These are phyloP conservation scores for Epichloe brachyelytri DNA, from an alignment of 2,329 filamentous ascomycete genomes.

Conservation along the genomic window DNA sequence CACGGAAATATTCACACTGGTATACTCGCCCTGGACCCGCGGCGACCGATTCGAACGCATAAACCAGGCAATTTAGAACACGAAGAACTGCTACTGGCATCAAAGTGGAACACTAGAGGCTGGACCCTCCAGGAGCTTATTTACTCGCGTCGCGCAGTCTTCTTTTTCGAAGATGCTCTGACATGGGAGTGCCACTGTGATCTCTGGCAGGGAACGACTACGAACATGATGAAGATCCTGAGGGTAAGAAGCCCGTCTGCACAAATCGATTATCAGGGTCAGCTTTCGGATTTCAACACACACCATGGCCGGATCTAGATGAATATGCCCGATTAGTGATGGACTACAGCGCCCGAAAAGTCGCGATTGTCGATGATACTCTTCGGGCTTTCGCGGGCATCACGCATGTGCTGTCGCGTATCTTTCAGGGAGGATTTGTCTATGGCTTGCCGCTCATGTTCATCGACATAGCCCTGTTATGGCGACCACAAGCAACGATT, in stretches of 20 bases:
- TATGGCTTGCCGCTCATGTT: constrained; percentile 35
- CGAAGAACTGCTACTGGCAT: constrained; percentile 25
- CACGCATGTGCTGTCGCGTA: constrained; percentile 27
- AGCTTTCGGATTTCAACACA: constrained; percentile 25
- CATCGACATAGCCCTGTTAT: constrained; percentile 30
- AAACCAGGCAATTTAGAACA: constrained; percentile 18
- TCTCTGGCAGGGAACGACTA: constrained; percentile 24
- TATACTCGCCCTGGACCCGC: constrained; percentile 23
- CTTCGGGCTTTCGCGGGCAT: constrained; percentile 29
- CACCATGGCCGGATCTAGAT: constrained; percentile 32
- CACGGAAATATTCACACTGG: constrained; percentile 27
- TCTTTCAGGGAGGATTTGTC: constrained; percentile 29
- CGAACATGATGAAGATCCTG: constrained; percentile 18
- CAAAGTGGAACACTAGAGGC: constrained; percentile 26
- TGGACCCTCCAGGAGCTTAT: constrained; percentile 32
- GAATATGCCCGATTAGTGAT: constrained; percentile 31
- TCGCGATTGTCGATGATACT: constrained; percentile 29
- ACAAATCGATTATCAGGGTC: constrained; percentile 18
- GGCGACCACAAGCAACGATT: constrained; percentile 31
- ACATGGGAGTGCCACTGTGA: constrained; percentile 35
- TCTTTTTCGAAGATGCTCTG: constrained; percentile 29
- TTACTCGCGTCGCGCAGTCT: constrained; percentile 29
- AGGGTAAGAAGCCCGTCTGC: constrained; percentile 22
- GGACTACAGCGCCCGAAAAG: constrained; percentile 27
- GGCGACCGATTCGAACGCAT: constrained; percentile 15